A percentile compares a stretch with the other conserved stretches of the same genome.
phyloP scores from a whole-genome alignment of 352 stramenopile species.

The Phytopythium litorale region DNA sequence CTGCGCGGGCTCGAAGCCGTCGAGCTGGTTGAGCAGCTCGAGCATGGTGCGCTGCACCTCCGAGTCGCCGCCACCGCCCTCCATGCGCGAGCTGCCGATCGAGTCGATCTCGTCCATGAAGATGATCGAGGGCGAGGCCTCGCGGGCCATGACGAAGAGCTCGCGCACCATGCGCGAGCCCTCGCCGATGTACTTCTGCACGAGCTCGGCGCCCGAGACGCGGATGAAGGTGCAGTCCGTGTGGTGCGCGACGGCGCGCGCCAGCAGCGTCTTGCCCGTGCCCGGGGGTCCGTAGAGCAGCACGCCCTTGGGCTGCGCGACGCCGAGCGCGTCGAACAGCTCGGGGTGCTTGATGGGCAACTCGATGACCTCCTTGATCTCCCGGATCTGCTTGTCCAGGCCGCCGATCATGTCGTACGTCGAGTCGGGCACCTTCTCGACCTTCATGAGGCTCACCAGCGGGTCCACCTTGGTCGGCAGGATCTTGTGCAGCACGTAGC shows the following conservation, averaged over 20 bases:
- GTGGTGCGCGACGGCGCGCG: conserved; percentile 98
- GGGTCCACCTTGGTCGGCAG: conserved; percentile 97
- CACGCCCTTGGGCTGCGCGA: conserved; percentile 96
- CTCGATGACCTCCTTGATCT: conserved; percentile 99
- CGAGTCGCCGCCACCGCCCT: conserved; percentile 94
- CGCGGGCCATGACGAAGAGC: conserved; percentile 98
- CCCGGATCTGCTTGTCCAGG: conserved; percentile 99
- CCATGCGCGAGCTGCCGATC: conserved; percentile 94
- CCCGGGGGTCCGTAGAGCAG: conserved; percentile 96
- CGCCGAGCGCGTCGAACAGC: conserved; percentile 98
- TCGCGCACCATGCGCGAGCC: conserved; percentile 99
- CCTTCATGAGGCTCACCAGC: conserved; percentile 93
- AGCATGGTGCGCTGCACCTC: conserved; percentile 99
- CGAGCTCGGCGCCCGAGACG: conserved; percentile 97
- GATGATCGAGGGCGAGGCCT: conserved; percentile 98
- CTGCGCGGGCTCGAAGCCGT: conserved; percentile 95
- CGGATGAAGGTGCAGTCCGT: conserved; percentile 99
- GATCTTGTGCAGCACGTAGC: conserved; percentile 99
- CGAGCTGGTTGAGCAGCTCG: conserved; percentile 98
- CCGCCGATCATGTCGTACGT: conserved; percentile 99
- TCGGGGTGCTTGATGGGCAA: conserved; percentile 99
- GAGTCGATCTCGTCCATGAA: conserved; percentile 99
- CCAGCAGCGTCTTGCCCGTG: conserved; percentile 98
- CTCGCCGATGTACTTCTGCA: conserved; percentile 99
- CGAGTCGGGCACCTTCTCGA: conserved; percentile 99